Base-by-base conservation (phyloP, 1,284 basidiomycete species). In the Ganoderma sp. region DNA sequence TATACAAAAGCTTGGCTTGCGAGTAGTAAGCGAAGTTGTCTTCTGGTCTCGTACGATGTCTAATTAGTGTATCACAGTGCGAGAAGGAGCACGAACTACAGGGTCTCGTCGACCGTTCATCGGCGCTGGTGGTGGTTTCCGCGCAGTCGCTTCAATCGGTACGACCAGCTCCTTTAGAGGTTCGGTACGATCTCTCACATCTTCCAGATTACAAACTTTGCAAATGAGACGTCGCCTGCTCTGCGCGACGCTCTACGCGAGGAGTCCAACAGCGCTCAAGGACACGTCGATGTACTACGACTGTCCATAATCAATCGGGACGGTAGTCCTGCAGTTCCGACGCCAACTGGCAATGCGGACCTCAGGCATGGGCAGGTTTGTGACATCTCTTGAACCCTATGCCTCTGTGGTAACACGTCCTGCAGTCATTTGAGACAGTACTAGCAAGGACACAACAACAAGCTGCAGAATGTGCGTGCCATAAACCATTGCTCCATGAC, bases 281-380 rank as follows among this genome's bases (percentile, higher is more conserved):
- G 74, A 14, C 68, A 74, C 41, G 62, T 71, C 43, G 74, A 74
- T 45, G 28, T 66, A 19, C 65, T 73, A 6, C 71, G 71, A 9
- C 67, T 67, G 6, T 72, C 73, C 14, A 56, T 75, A 64, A 52
- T 70, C 34, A 67, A 72, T 22, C 59, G 32, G 32, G n/a, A 64
- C 14, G 52, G 37, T 1, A 17, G 43, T 14, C 6, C 39, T 6
- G 32, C n/a, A 3, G 22, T 25, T 10, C 15, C 9, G 7, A 22
- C n/a, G 1, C 8, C 42, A 6, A 39, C 28, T 28, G 52, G 6
- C 48, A 54, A 6, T 9, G 50, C n/a, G 17, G n/a, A 25, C 4
- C 25, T 69, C 19, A 41, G 45, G 22, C 28, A 42, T 12, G 66
- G 66, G 10, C 60, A 58, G 56, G 70, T 71, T 37, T 15, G 70